Percentiles rank a stretch among this genome's conserved stretches.
These are phyloP conservation scores for Trametes elegans DNA, from an alignment of 768 basidiomycete genomes.

Conservation along the genomic window DNA sequence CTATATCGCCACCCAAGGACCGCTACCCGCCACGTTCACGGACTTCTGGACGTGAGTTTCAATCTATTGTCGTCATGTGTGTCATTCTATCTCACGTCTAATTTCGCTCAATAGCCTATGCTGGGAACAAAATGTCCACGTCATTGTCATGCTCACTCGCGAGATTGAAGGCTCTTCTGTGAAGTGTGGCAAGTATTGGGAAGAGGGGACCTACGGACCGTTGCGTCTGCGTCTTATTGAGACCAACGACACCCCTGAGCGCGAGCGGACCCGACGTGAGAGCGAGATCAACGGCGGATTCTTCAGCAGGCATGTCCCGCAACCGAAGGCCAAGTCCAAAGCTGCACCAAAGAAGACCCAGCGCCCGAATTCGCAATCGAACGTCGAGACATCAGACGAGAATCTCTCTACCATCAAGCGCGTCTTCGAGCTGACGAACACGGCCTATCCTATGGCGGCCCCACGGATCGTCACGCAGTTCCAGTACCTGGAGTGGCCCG, in stretches of 20 bases:
- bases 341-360: constrained; percentile 12
- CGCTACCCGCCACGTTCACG: constrained; percentile 79
- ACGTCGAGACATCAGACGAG: constrained; percentile 12
- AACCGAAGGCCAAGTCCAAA: constrained; percentile 1
- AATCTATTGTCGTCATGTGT: background rate
- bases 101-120: constrained; percentile 77
- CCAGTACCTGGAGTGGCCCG: constrained; percentile 95
- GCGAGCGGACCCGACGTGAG: constrained; percentile 26
- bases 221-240: constrained; percentile 56
- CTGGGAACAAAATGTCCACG: constrained; percentile 93
- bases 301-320: constrained; percentile 40
- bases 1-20: constrained; percentile 97
- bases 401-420: constrained; percentile 45
- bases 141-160: constrained; percentile 95
- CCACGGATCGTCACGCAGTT: constrained; percentile 78
- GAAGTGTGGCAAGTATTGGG: constrained; percentile 94
- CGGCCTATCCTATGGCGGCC: constrained; percentile 53
- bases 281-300: constrained; percentile 28
- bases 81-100: too few relatives aligned
- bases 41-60: constrained; percentile 91
- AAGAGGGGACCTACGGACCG: constrained; percentile 64
- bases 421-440: constrained; percentile 67
- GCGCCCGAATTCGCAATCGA: background rate
- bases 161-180: constrained; percentile 85
- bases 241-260: constrained; percentile 45